A percentile compares a stretch with the other conserved stretches of the same genome.
phyloP scores from a whole-genome alignment of 768 basidiomycete species.

The Boletus barrowsii region DNA sequence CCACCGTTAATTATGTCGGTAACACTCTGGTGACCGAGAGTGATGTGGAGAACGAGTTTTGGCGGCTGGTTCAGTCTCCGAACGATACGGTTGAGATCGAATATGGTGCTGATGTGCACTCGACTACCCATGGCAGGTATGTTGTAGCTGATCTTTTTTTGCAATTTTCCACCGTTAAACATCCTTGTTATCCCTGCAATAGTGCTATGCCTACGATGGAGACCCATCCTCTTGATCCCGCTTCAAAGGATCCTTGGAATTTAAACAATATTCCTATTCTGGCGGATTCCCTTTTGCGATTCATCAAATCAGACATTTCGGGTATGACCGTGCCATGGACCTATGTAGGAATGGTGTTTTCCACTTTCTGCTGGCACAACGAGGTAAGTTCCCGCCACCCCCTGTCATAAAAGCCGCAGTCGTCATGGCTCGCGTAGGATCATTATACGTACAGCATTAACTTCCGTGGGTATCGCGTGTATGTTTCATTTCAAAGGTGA shows the following conservation, averaged over 20 bases:
- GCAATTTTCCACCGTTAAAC: constrained; percentile 29
- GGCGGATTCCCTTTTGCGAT: constrained; percentile 88
- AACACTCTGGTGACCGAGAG: constrained; percentile 75
- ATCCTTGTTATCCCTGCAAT: constrained; percentile 8
- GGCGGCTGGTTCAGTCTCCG: constrained; percentile 89
- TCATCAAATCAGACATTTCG: constrained; percentile 97
- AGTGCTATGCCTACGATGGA: constrained; percentile 97
- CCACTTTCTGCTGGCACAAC: constrained; percentile 99
- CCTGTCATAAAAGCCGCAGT: constrained; percentile 20
- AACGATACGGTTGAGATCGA: constrained; percentile 95
- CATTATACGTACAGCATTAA: constrained; percentile 98
- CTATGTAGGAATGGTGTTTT: constrained; percentile 98
- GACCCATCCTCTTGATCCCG: constrained; percentile 83
- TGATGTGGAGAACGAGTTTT: constrained; percentile 94
- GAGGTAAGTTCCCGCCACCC: constrained; percentile 52
- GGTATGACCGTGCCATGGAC: constrained; percentile 99
- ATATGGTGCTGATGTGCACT: constrained; percentile 99
- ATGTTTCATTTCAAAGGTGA: constrained; percentile 17
- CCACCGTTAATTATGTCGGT: constrained; percentile 53
- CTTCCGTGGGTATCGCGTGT: constrained; percentile 61
- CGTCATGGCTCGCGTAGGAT: constrained; percentile 52
- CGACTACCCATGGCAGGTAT: constrained; percentile 95
- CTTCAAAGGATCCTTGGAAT: constrained; percentile 94
- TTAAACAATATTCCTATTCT: constrained; percentile 96
- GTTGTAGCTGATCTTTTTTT: constrained; percentile 21